Conservation (phyloP, 768 basidiomycete genomes). For the Nidula microcarpa region DNA sequence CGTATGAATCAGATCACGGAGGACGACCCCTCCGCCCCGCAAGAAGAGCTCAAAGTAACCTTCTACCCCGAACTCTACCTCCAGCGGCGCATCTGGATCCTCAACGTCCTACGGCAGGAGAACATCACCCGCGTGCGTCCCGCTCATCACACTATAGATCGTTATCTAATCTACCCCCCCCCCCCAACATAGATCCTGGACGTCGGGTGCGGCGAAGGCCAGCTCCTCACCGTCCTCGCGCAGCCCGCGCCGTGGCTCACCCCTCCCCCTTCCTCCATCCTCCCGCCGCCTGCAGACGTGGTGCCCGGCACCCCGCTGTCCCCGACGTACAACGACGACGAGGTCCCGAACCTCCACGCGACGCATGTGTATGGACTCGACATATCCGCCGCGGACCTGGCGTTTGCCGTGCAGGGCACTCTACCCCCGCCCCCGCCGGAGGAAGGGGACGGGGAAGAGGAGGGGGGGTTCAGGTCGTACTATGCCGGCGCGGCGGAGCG, state of each 20-base stretch:
- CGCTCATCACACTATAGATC: neutral
- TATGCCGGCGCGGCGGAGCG: constrained; percentile 32
- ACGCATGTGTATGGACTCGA: constrained; percentile 67
- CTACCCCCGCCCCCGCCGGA: constrained; percentile 36
- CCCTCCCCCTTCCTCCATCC: constrained; percentile 32
- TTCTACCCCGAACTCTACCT: constrained; percentile 68
- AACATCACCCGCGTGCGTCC: constrained; percentile 45
- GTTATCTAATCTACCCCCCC: neutral
- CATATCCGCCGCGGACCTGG: constrained; percentile 50
- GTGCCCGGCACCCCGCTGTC: constrained; percentile 12
- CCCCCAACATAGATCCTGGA: constrained; percentile 59
- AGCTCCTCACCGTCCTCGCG: constrained; percentile 64
- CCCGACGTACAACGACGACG: constrained; percentile 31
- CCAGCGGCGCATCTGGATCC: constrained; percentile 70
- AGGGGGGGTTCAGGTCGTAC: constrained; percentile 11
- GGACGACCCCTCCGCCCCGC: neutral
- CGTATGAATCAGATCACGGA: too few relatives aligned
- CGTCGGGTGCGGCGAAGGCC: constrained; percentile 82
- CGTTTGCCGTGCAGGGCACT: constrained; percentile 46
- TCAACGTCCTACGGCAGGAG: constrained; percentile 59
- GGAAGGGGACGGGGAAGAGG: constrained; percentile 16
- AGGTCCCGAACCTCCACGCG: constrained; percentile 56
- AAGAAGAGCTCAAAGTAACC: constrained; percentile 46
- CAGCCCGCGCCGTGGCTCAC: constrained; percentile 73
- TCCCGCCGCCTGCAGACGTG: constrained; percentile 18